phyloP scores from a whole-genome alignment of 2,329 filamentous ascomycete species.

The Trichophyton schoenleinii region DNA sequence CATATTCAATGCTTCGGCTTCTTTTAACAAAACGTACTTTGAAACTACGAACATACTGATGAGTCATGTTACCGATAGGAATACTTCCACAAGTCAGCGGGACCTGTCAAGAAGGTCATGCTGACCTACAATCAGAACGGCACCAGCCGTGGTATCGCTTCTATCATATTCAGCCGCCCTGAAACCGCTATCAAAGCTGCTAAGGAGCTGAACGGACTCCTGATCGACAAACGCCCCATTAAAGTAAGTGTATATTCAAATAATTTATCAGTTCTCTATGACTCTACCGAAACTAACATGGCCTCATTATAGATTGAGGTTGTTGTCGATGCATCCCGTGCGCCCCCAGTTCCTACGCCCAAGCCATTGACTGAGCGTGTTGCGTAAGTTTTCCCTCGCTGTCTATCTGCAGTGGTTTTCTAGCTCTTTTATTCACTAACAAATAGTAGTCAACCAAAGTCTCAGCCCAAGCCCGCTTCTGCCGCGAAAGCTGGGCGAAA shows the following conservation, averaged over 20 bases:
- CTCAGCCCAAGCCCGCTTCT: conserved; percentile 71
- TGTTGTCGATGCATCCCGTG: conserved; percentile 64
- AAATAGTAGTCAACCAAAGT: conserved; percentile 45
- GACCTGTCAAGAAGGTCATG: conserved; percentile 79
- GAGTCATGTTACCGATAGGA: conserved; percentile 57
- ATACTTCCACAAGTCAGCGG: conserved; percentile 82
- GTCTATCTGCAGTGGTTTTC: neutral
- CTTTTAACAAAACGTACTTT: neutral
- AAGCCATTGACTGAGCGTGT: conserved; percentile 75
- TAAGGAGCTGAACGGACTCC: conserved; percentile 69
- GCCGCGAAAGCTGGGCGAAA: conserved; percentile 51
- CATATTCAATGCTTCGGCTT: conserved; percentile 17
- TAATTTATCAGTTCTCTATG: conserved; percentile 11
- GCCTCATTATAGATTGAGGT: conserved; percentile 61
- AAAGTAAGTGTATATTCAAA: conserved; percentile 48
- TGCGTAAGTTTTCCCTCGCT: conserved; percentile 40
- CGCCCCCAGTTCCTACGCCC: conserved; percentile 54
- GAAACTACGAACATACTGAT: conserved; percentile 33
- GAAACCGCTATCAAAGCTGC: conserved; percentile 78
- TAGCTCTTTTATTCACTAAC: neutral
- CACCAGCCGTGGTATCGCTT: conserved; percentile 81
- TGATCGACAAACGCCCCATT: conserved; percentile 81
- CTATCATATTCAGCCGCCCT: conserved; percentile 69
- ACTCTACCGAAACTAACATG: conserved; percentile 5
- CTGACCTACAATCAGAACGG: conserved; percentile 89